Evolutionary conservation across 768 basidiomycete species (phyloP).

Genomic region (Sarcomyxa edulis): DNA sequence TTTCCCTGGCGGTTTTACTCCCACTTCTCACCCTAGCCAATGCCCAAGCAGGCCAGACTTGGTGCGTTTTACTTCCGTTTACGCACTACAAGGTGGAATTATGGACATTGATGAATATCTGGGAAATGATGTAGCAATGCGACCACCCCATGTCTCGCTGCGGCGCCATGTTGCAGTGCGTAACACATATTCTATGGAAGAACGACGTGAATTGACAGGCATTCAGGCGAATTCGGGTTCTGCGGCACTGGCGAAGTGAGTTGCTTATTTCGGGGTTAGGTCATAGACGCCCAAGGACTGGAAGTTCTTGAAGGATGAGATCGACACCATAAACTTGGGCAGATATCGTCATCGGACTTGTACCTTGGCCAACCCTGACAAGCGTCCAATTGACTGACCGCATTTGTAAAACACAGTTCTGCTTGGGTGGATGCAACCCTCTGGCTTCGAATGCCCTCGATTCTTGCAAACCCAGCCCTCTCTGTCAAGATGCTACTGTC

Average conservation of each 20-base stretch:
- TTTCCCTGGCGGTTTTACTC: too few species aligned
- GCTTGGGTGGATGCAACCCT: conserved; percentile 85
- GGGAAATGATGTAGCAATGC: conserved; percentile 1
- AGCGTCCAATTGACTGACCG: conserved; percentile 2
- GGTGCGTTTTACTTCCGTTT: neutral
- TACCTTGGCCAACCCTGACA: too few species aligned
- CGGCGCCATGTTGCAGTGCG: conserved; percentile 51
- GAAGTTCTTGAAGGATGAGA: too few species aligned
- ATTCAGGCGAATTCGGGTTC: conserved; percentile 47
- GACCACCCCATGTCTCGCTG: conserved; percentile 29
- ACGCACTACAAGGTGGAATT: neutral
- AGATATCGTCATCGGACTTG: neutral
- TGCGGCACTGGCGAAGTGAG: conserved; percentile 42
- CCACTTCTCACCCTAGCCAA: neutral
- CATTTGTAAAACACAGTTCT: conserved; percentile 43
- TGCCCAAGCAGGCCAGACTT: conserved; percentile 4
- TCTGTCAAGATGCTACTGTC: conserved; percentile 63
- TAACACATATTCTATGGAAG: conserved; percentile 8
- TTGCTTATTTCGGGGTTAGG: too few species aligned
- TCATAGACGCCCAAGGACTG: too few species aligned
- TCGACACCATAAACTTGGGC: too few species aligned
- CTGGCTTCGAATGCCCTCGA: conserved; percentile 54
- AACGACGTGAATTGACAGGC: neutral
- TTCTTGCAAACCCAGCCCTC: conserved; percentile 68
- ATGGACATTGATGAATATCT: neutral